Base-by-base conservation (phyloP, 129 eudicot species). In the Lonicera japonica region DNA sequence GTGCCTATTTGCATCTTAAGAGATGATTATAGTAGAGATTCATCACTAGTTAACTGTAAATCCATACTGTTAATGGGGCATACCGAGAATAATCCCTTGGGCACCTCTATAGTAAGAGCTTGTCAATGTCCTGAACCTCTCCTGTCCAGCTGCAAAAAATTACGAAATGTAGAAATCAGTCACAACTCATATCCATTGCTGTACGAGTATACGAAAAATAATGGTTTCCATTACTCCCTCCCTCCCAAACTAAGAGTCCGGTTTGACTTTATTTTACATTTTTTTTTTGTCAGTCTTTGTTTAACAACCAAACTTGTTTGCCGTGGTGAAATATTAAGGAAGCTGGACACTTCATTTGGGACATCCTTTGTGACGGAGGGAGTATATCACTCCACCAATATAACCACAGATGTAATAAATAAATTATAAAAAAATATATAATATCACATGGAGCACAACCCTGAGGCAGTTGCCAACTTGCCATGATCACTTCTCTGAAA, bases 51-150 rank as follows among this genome's bases (percentile, higher is more conserved):
- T 29, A 29, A 29, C 6, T 29, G 36, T 29, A n/a, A n/a, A n/a
- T n/a, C n/a, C n/a, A n/a, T n/a, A n/a, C n/a, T 6, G 36, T 6
- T 6, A 29, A 29, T 29, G 6, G 36, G 36, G 36, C 36, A 29
- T 80, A 92, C 98, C 98, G 52, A 87, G 86, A 78, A 92, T 76
- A 11, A 92, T 92, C 43, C 96, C 98, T 40, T 92, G 98, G 61
- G 98, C 90, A 12, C 96, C 96, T 82, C 98, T 85, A 53, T 84
- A 87, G 53, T 92, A 92, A 19, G 98, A 92, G 77, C 86, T 92
- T 50, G 98, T 92, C 75, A 92, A 59, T 53, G 98, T 83, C 81
- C 98, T 92, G 76, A 92, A 92, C 75, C 86, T 78, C 77, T 92
- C 98, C 25, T 92, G 96, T 40, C 96, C 98, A 51, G 98, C 96